Evolutionary conservation across 2,329 filamentous ascomycete species (phyloP).

Genomic region (Aaosphaeria arxii): DNA sequence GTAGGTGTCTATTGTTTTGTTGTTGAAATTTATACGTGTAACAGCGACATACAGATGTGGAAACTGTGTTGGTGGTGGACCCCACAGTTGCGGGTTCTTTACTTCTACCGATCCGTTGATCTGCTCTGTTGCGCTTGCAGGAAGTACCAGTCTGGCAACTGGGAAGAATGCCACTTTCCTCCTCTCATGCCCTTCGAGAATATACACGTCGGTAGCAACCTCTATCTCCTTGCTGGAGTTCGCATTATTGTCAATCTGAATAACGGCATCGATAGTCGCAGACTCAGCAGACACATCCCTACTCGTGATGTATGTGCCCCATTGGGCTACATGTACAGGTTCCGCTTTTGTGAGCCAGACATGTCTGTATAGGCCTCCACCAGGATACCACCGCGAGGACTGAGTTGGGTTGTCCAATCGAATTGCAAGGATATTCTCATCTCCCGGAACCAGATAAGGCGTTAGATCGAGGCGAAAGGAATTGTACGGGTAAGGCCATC

Average conservation of each 20-base stretch:
- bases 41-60: constrained; percentile 51
- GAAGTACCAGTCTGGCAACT: constrained; percentile 23
- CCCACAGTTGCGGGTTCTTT: constrained; percentile 47
- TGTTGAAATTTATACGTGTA: constrained; percentile 29
- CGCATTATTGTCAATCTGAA: constrained; percentile 48
- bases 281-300: constrained; percentile 43
- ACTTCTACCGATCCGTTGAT: constrained; percentile 38
- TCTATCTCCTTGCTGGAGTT: constrained; percentile 32
- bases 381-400: constrained; percentile 55
- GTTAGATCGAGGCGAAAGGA: constrained; percentile 54
- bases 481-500: constrained; percentile 53
- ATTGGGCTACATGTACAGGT: constrained; percentile 47
- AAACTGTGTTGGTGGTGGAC: constrained; percentile 44
- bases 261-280: constrained; percentile 44
- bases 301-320: constrained; percentile 50
- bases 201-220: constrained; percentile 42
- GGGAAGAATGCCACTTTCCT: constrained; percentile 36
- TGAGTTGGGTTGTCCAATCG: constrained; percentile 50
- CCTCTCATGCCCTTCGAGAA: constrained; percentile 30
- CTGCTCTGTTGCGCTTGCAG: constrained; percentile 27
- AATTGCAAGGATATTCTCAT: constrained; percentile 48
- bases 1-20: constrained; percentile 42
- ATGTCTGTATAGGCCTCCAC: constrained; percentile 54
- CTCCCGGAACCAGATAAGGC: constrained; percentile 30
- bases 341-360: constrained; percentile 53